Evolutionary conservation across 1,139 yeast species (phyloP).

Genomic region (Hyphopichia wangnamkhiaoensis): DNA sequence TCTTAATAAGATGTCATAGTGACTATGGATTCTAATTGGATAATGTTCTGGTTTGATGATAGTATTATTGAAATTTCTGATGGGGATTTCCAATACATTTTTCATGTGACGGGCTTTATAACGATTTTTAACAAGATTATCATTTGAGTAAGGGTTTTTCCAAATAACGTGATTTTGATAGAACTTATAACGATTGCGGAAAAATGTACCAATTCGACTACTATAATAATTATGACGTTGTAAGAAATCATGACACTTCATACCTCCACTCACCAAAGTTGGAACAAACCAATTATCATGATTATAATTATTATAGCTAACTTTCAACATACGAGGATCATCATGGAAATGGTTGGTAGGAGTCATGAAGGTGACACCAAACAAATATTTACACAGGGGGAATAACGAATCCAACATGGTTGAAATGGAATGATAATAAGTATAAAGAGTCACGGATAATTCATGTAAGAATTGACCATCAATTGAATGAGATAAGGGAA

Average conservation of each 20-base stretch:
- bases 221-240: constrained; percentile 30
- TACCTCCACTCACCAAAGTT: not conserved
- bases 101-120: constrained; percentile 17
- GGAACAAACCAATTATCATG: constrained; percentile 2
- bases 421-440: constrained; percentile 26
- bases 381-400: constrained; percentile 26
- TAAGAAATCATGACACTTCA: constrained; percentile 15
- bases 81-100: constrained; percentile 24
- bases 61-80: constrained; percentile 27
- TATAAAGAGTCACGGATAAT: constrained; percentile 22
- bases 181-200: constrained; percentile 22
- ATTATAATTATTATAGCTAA: not conserved
- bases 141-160: constrained; percentile 13
- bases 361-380: constrained; percentile 22
- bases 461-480: constrained; percentile 18
- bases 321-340: not conserved
- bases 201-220: constrained; percentile 27
- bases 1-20: constrained; percentile 2
- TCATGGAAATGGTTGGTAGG: constrained; percentile 15
- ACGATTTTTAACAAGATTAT: constrained; percentile 10
- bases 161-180: constrained; percentile 21
- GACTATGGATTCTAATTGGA: constrained; percentile 19
- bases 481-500: constrained; percentile 7
- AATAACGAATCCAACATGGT: constrained; percentile 27
- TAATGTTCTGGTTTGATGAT: constrained; percentile 36